phyloP scores from a whole-genome alignment of 129 eudicot species.

The Chrysanthemum lavandulifolium region DNA sequence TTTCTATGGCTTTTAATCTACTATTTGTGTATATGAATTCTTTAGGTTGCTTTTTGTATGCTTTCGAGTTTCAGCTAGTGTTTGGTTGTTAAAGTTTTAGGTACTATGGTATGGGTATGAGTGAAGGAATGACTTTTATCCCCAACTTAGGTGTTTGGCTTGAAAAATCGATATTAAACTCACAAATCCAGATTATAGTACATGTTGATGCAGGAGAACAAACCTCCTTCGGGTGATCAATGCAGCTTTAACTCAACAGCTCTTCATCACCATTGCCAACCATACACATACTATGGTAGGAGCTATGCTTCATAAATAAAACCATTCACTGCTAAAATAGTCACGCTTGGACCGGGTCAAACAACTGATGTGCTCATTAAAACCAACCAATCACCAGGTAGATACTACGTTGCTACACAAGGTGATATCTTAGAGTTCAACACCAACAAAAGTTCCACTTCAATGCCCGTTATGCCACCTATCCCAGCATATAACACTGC shows the following conservation, averaged over 20 bases:
- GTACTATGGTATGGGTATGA: too few species aligned
- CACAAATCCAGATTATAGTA: too few species aligned
- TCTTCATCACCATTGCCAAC: conserved; percentile 3
- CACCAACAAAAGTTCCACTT: neutral
- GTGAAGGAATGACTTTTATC: too few species aligned
- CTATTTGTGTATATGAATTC: too few species aligned
- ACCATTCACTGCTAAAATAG: conserved; percentile 4
- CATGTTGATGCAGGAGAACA: neutral
- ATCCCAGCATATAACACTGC: neutral
- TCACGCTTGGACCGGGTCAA: conserved; percentile 17
- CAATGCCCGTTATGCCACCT: neutral
- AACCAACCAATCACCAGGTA: neutral
- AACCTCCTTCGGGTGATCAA: neutral
- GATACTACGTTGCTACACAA: neutral
- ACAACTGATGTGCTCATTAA: neutral
- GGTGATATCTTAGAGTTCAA: neutral
- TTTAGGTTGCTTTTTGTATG: too few species aligned
- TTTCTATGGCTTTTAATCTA: too few species aligned
- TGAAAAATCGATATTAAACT: too few species aligned
- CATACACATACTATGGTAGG: neutral
- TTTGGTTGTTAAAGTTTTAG: too few species aligned
- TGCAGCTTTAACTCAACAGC: neutral
- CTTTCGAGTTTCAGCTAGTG: too few species aligned
- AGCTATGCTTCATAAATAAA: neutral
- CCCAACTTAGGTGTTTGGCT: too few species aligned